phyloP scores from a whole-genome alignment of 768 basidiomycete genomes.

The Pholiota molesta region DNA sequence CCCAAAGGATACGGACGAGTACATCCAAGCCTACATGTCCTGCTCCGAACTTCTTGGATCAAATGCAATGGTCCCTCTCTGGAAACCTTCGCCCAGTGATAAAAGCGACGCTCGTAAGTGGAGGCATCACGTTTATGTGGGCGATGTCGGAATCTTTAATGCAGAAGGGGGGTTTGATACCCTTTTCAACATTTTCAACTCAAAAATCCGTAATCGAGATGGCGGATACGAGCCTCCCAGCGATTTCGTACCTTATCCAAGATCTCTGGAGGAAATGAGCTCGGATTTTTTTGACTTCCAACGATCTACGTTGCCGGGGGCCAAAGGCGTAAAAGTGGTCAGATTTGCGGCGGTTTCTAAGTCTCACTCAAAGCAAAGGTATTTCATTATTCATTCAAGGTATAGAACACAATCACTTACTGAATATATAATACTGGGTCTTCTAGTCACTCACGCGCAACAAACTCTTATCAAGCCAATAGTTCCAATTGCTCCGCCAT shows the following conservation, averaged over 20 bases:
- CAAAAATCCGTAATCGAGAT: neutral
- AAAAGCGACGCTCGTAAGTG: neutral
- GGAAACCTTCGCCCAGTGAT: constrained; percentile 8
- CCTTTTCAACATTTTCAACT: constrained; percentile 16
- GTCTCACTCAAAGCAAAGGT: neutral
- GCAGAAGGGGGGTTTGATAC: constrained; percentile 9
- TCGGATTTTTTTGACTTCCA: neutral
- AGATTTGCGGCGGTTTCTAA: neutral
- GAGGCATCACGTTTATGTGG: neutral
- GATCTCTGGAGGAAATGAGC: neutral
- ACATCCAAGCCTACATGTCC: neutral
- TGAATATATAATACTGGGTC: too few relatives aligned
- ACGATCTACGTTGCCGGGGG: neutral
- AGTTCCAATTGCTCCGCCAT: neutral
- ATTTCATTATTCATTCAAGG: too few relatives aligned
- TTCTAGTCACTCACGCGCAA: neutral
- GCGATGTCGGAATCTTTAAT: constrained; percentile 16
- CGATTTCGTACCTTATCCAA: constrained; percentile 5
- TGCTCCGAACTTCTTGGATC: neutral
- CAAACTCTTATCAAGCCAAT: neutral
- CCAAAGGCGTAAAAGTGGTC: neutral
- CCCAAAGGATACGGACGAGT: neutral
- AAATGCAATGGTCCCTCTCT: constrained; percentile 4
- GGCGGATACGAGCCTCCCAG: constrained; percentile 2
- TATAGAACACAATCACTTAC: too few relatives aligned